phyloP scores from a whole-genome alignment of 192 early-diverging fungal species.

The Entomortierella parvispora region DNA sequence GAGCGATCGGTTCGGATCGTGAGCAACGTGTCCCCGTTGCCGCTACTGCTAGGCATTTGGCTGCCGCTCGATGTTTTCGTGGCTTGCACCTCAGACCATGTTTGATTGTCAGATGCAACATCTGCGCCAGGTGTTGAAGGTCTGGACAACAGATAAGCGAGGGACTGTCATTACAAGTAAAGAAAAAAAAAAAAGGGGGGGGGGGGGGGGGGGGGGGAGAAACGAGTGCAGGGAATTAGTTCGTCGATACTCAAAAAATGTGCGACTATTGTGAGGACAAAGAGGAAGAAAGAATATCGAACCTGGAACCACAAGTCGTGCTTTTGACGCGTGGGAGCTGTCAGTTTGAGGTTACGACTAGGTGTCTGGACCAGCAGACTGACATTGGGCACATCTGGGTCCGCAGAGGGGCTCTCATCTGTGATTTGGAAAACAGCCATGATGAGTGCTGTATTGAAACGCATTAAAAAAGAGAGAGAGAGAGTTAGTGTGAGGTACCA shows the following conservation, averaged over 20 bases:
- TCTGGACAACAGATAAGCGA: slow-evolving; percentile 42
- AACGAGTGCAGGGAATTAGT: too few species aligned
- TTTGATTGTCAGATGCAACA: slow-evolving; percentile 36
- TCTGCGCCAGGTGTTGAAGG: slow-evolving; percentile 37
- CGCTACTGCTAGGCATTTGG: slow-evolving; percentile 2
- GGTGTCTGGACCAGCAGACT: slow-evolving; percentile 76
- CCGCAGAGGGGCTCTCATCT: slow-evolving; percentile 55
- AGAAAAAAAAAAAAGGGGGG: background rate
- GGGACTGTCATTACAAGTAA: slow-evolving; percentile 7
- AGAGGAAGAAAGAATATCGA: background rate
- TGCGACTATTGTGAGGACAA: background rate
- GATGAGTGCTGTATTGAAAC: slow-evolving; percentile 64
- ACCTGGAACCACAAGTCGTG: slow-evolving; percentile 80
- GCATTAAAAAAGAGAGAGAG: background rate
- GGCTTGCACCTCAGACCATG: slow-evolving; percentile 46
- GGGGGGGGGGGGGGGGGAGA: too few species aligned
- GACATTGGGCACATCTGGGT: slow-evolving; percentile 61
- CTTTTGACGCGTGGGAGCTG: slow-evolving; percentile 68
- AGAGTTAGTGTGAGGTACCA: background rate
- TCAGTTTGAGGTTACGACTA: slow-evolving; percentile 79
- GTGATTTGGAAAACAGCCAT: slow-evolving; percentile 67
- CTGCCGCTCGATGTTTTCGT: background rate
- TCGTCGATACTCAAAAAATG: background rate
- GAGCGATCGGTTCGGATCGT: slow-evolving; percentile 41
- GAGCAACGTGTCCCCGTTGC: slow-evolving; percentile 21